Evolutionary conservation across 139 green algal genomes (phyloP), one percentile per base, ranked within the genome.

Genomic region (Haematococcus sp.): DNA sequence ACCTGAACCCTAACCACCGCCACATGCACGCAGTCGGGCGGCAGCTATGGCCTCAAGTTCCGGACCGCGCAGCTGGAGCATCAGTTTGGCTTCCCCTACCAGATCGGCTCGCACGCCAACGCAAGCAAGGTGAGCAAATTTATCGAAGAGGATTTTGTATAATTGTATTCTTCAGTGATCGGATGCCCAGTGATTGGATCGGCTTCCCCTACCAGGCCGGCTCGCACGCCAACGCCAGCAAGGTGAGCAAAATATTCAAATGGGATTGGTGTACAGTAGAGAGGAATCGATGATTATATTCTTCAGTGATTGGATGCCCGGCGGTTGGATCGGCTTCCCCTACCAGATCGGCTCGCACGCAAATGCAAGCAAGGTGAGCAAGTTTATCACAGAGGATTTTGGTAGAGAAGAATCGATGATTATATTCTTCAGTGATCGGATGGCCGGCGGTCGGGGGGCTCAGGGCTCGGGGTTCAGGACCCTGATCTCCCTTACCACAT

Each of bases 401-500:
- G n/a, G n/a, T n/a, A n/a, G n/a, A n/a, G n/a, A n/a, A n/a, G n/a
- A n/a, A n/a, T n/a, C n/a, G n/a, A n/a, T n/a, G n/a, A n/a, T n/a
- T n/a, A n/a, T n/a, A n/a, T n/a, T n/a, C n/a, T n/a, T n/a, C n/a
- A n/a, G n/a, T n/a, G n/a, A n/a, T n/a, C n/a, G n/a, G n/a, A n/a
- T n/a, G n/a, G n/a, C n/a, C n/a, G n/a, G n/a, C n/a, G n/a, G 97
- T 73, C 80, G 90, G 30, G 98, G n/a, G n/a, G n/a, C n/a, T n/a
- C n/a, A n/a, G n/a, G n/a, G n/a, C n/a, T n/a, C n/a, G n/a, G n/a
- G 77, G 94, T 98, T 81, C 93, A 98, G 73, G 81, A 91, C 25
- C 98, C 98, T 74, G 94, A 93, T 20, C 80, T 84, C 71, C 94
- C 94, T 16, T 97, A 93, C 81, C 93, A 98, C 77, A 78, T 97